A percentile compares a stretch with the other conserved stretches of the same genome.
These are phyloP conservation scores for Ceratobasidium sp. DNA, from an alignment of 1,284 basidiomycete species.

Conservation along the genomic window DNA sequence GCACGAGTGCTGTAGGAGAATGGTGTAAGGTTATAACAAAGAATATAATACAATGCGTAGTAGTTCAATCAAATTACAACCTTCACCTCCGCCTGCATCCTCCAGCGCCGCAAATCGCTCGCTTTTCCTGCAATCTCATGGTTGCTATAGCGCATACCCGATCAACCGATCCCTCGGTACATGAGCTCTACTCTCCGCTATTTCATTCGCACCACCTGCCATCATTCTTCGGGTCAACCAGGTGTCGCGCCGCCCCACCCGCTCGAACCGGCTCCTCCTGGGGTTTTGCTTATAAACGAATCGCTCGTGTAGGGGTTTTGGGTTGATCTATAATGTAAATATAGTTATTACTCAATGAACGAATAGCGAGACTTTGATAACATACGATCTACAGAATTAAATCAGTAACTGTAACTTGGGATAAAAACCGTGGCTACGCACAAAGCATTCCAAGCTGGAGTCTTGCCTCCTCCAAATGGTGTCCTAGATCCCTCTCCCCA, in stretches of 20 bases:
- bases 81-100: no score
- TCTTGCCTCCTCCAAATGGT: constrained; percentile 63
- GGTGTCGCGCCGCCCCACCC: constrained; percentile 46
- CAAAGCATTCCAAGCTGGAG: constrained; percentile 44
- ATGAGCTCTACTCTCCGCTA: constrained; percentile 80
- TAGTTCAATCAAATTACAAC: no score
- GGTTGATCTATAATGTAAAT: constrained; percentile 27
- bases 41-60: no score
- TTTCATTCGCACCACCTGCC: constrained; percentile 74
- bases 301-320: constrained; percentile 55
- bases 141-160: constrained; percentile 82
- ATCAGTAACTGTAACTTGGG: background rate
- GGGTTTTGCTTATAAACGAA: constrained; percentile 50
- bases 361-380: background rate
- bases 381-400: constrained; percentile 26
- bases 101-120: no score
- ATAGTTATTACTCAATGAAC: background rate
- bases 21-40: no score
- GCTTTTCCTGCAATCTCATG: constrained; percentile 90
- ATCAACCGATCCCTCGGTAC: constrained; percentile 86
- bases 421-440: background rate
- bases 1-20: no score
- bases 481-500: constrained; percentile 71
- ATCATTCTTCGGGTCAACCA: no score
- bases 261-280: constrained; percentile 42